Conservation (phyloP, 805 yeast species). For the Candida palmyrensis region DNA sequence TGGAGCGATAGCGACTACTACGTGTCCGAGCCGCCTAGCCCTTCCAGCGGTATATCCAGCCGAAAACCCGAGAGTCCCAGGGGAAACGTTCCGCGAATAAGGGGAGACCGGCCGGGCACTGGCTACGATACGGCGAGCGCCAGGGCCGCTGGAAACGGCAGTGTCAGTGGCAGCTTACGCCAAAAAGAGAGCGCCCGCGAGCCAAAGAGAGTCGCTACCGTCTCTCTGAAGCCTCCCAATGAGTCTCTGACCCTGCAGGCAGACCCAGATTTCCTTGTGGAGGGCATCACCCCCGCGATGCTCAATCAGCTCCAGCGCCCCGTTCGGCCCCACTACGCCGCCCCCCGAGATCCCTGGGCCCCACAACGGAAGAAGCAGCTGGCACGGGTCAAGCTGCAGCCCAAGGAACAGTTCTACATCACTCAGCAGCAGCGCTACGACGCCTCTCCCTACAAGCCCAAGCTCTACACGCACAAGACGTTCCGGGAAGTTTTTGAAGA, state of each 20-base stretch:
- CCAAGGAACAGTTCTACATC: conserved; percentile 31
- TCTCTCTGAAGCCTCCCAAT: too few species aligned
- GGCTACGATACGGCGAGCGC: too few species aligned
- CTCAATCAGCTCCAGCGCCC: conserved; percentile 18
- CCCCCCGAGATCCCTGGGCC: too few species aligned
- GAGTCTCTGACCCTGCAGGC: too few species aligned
- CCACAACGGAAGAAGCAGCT: too few species aligned
- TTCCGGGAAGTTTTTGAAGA: conserved; percentile 33
- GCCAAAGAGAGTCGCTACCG: too few species aligned
- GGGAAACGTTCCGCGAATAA: too few species aligned
- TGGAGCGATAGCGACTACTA: neutral
- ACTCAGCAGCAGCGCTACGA: conserved; percentile 33
- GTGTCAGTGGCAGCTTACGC: too few species aligned
- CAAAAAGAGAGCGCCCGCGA: too few species aligned
- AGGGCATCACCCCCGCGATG: conserved; percentile 37
- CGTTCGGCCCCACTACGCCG: conserved; percentile 2
- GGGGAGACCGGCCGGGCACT: too few species aligned
- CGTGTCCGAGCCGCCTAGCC: neutral
- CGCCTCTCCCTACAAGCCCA: conserved; percentile 28
- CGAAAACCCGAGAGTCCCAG: neutral
- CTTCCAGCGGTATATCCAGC: neutral
- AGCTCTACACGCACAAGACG: conserved; percentile 34
- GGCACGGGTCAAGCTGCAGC: too few species aligned
- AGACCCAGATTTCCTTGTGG: conserved; percentile 22
- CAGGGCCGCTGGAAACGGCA: too few species aligned